Percentiles rank a stretch among this genome's conserved stretches.
phyloP scores from a whole-genome alignment of 371 early-diverging fungal species.

The Mortierella sp. region DNA sequence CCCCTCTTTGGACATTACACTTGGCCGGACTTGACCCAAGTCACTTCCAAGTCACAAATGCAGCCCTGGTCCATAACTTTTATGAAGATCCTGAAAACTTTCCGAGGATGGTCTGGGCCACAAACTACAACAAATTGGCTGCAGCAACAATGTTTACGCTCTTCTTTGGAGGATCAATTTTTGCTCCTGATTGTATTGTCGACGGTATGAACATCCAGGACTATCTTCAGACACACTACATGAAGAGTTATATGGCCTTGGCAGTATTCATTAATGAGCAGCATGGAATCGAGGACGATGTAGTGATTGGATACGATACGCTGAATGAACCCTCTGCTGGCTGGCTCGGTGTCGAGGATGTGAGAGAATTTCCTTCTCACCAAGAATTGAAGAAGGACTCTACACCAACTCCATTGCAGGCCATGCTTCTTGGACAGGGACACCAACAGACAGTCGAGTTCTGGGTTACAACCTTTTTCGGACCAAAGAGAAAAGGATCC shows the following conservation, averaged over 20 bases:
- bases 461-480: constrained; percentile 71
- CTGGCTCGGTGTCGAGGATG: constrained; percentile 64
- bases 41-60: constrained; percentile 72
- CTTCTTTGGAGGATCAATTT: constrained; percentile 83
- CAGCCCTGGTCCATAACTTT: constrained; percentile 81
- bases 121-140: constrained; percentile 89
- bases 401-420: constrained; percentile 74
- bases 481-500: constrained; percentile 63
- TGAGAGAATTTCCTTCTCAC: constrained; percentile 63
- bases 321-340: constrained; percentile 84
- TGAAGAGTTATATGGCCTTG: constrained; percentile 64
- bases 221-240: constrained; percentile 78
- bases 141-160: constrained; percentile 87
- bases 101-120: constrained; percentile 91
- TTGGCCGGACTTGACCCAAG: constrained; percentile 78
- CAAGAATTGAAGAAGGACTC: constrained; percentile 68
- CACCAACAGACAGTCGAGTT: constrained; percentile 64
- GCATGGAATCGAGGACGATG: constrained; percentile 62
- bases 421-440: constrained; percentile 75
- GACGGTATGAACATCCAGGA: constrained; percentile 71
- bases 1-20: constrained; percentile 88
- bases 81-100: constrained; percentile 71
- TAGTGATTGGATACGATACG: constrained; percentile 81
- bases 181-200: constrained; percentile 77
- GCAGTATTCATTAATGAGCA: constrained; percentile 60